Evolutionary conservation across 108 stramenopile genomes (phyloP).

Genomic region (Chaetoceros muelleri): DNA sequence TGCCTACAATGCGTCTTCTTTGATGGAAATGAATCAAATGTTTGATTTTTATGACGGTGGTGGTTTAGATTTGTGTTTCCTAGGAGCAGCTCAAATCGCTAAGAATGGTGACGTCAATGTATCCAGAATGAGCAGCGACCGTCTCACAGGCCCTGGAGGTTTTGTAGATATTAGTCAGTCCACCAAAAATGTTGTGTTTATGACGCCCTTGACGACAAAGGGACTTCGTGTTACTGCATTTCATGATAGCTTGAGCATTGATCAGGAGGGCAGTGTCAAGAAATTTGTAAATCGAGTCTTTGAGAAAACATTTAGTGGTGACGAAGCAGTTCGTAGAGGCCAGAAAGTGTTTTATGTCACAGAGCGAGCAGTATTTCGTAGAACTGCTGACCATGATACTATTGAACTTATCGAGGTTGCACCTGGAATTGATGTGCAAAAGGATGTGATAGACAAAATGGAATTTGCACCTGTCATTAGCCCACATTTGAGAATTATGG

Average conservation of each 20-base stretch:
- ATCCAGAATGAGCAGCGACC: slow-evolving; percentile 42
- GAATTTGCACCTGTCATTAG: slow-evolving; percentile 53
- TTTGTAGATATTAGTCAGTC: slow-evolving; percentile 75
- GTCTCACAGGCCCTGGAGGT: slow-evolving; percentile 71
- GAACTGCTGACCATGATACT: slow-evolving; percentile 31
- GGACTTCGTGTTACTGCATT: slow-evolving; percentile 40
- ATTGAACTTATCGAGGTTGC: slow-evolving; percentile 76
- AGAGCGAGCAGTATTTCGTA: slow-evolving; percentile 69
- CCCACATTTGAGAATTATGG: slow-evolving; percentile 48
- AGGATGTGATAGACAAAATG: slow-evolving; percentile 67
- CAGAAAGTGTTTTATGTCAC: slow-evolving; percentile 72
- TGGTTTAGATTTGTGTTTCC: slow-evolving; percentile 48
- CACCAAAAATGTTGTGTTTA: slow-evolving; percentile 44
- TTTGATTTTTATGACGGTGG: slow-evolving; percentile 75
- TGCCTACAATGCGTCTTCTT: slow-evolving; percentile 45
- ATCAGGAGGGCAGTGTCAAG: slow-evolving; percentile 47
- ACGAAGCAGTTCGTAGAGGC: slow-evolving; percentile 53
- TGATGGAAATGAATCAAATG: slow-evolving; percentile 70
- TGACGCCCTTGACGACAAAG: slow-evolving; percentile 57
- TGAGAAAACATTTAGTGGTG: slow-evolving; percentile 64
- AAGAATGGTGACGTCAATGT: slow-evolving; percentile 70
- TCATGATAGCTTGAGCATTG: slow-evolving; percentile 36
- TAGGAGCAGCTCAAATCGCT: slow-evolving; percentile 60
- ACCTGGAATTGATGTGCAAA: slow-evolving; percentile 70
- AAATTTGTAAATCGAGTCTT: slow-evolving; percentile 59